A percentile compares a stretch with the other conserved stretches of the same genome.
These are phyloP conservation scores for Colletotrichum truncatum DNA, from an alignment of 2,329 filamentous ascomycete genomes.

Conservation along the genomic window DNA sequence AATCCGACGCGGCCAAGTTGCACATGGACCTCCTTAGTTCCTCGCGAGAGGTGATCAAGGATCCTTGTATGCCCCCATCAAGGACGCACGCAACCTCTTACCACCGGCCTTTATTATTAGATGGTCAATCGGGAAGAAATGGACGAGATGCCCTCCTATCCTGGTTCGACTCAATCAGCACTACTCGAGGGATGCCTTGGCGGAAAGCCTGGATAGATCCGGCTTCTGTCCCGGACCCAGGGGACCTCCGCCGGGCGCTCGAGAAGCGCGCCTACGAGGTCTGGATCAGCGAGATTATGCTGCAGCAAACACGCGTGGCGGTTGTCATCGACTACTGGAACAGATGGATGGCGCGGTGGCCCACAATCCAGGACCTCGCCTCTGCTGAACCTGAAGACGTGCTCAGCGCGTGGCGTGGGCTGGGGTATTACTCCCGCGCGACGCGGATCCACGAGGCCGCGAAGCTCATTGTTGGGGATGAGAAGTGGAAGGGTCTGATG, in stretches of 20 bases:
- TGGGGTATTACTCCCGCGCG: conserved; percentile 73
- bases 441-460: conserved; percentile 68
- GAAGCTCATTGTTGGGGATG: conserved; percentile 55
- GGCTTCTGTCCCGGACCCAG: conserved; percentile 31
- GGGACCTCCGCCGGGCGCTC: conserved; percentile 51
- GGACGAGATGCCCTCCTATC: conserved; percentile 50
- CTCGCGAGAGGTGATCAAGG: not conserved
- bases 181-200: conserved; percentile 65
- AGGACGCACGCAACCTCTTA: conserved; percentile 42
- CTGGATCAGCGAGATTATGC: conserved; percentile 75
- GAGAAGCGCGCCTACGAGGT: conserved; percentile 70
- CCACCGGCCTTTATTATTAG: conserved; percentile 59
- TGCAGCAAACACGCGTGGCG: conserved; percentile 72
- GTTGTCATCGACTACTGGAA: conserved; percentile 72
- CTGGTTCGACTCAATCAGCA: conserved; percentile 61
- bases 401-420: conserved; percentile 65
- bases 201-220: conserved; percentile 66
- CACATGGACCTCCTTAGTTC: conserved; percentile 6
- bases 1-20: conserved; percentile 1
- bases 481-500: conserved; percentile 54
- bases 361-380: conserved; percentile 65
- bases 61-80: not conserved
- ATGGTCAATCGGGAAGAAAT: conserved; percentile 40
- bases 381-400: conserved; percentile 64
- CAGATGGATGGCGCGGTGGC: conserved; percentile 69